These are phyloP conservation scores for Trametes punicea DNA, from an alignment of 768 basidiomycete genomes.

Conservation along the genomic window DNA sequence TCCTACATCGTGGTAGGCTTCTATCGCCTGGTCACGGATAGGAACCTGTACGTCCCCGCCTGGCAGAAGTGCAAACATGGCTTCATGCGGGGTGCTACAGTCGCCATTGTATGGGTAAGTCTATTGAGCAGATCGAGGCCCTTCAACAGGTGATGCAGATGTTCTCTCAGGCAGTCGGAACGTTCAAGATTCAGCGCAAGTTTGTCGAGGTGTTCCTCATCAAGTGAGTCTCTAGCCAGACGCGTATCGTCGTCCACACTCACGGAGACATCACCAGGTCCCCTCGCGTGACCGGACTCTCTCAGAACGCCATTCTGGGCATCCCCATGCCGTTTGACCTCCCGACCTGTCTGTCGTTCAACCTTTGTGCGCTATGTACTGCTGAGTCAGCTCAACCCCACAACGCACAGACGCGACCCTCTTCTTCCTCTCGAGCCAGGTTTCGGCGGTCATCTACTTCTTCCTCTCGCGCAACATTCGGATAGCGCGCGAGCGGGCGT, in stretches of 20 bases:
- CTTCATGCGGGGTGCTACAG: constrained; percentile 59
- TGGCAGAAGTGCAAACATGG: constrained; percentile 88
- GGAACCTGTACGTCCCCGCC: constrained; percentile 62
- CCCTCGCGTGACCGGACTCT: constrained; percentile 58
- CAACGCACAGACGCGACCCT: constrained; percentile 61
- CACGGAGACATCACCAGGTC: constrained; percentile 39
- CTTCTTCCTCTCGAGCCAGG: constrained; percentile 69
- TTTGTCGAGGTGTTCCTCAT: constrained; percentile 63
- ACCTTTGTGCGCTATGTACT: neutral
- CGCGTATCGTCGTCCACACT: neutral
- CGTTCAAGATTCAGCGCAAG: constrained; percentile 68
- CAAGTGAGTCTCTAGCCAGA: constrained; percentile 41
- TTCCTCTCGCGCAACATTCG: constrained; percentile 83
- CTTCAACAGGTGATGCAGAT: too few species aligned
- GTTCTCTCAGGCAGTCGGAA: constrained; percentile 64
- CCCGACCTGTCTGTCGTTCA: constrained; percentile 54
- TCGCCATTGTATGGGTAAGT: constrained; percentile 70
- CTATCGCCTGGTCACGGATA: constrained; percentile 78
- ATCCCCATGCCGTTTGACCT: constrained; percentile 62
- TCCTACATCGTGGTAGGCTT: constrained; percentile 83
- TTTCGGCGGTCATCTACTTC: constrained; percentile 72
- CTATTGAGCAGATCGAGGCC: too few species aligned
- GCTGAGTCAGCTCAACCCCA: constrained; percentile 1
- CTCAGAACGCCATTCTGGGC: constrained; percentile 63
- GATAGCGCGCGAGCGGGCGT: constrained; percentile 72